These are phyloP conservation scores for Coelastrella sp. DNA, from an alignment of 139 green algal genomes.

Conservation along the genomic window DNA sequence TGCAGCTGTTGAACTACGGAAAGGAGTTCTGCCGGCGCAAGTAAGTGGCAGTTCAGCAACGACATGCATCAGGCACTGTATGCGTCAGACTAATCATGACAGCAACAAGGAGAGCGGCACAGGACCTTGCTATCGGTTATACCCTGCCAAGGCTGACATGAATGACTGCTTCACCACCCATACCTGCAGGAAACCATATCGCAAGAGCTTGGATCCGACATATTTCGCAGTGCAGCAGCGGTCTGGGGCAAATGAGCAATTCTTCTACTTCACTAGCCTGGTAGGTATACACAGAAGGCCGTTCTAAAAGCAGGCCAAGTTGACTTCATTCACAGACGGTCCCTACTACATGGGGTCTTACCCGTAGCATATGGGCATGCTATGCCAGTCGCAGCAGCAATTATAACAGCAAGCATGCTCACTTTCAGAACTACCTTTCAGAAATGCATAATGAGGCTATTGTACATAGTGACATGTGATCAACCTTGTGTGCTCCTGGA, in stretches of 20 bases:
- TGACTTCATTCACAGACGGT: not conserved
- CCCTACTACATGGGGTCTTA: not conserved
- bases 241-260: conserved; percentile 69
- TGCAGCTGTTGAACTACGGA: conserved; percentile 86
- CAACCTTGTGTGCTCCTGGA: too few relatives aligned
- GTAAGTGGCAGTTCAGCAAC: conserved; percentile 53
- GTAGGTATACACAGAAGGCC: conserved; percentile 34
- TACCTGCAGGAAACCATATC: conserved; percentile 64
- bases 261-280: conserved; percentile 83
- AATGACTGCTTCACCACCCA: not conserved
- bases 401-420: too few relatives aligned
- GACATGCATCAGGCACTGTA: too few relatives aligned
- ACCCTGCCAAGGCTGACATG: not conserved
- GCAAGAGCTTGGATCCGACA: conserved; percentile 59
- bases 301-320: not conserved
- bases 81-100: too few relatives aligned
- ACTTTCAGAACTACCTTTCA: too few relatives aligned
- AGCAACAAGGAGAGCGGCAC: too few relatives aligned
- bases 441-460: too few relatives aligned
- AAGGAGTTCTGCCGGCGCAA: conserved; percentile 77
- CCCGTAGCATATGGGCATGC: not conserved
- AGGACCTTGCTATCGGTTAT: too few relatives aligned
- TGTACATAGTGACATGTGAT: too few relatives aligned
- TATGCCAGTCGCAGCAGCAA: too few relatives aligned
- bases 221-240: conserved; percentile 67